Percentiles rank a stretch among this genome's conserved stretches.
Conservation (phyloP, 306 rosid species). For the Prunus mongolica region DNA sequence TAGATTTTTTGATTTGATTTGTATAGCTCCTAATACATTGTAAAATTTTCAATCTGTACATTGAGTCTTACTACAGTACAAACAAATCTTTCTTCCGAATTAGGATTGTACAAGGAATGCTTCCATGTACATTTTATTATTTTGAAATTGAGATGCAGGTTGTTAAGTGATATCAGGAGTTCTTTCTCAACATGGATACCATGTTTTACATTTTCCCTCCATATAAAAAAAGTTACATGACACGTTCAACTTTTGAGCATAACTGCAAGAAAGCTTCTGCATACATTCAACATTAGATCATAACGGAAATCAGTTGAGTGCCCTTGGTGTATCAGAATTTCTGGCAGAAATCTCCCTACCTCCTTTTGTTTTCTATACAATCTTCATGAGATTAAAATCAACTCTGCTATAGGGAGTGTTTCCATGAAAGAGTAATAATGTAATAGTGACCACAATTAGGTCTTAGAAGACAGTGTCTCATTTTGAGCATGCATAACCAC, state of each 20-base stretch:
- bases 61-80: constrained; percentile 6
- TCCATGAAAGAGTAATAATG: too few relatives aligned
- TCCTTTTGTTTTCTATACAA: background rate
- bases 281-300: background rate
- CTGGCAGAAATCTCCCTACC: background rate
- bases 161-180: constrained; percentile 18
- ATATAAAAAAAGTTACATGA: background rate
- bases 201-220: background rate
- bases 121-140: background rate
- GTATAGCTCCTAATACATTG: constrained; percentile 5
- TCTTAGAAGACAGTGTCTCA: too few relatives aligned
- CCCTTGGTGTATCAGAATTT: background rate
- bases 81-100: constrained; percentile 1
- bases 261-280: background rate
- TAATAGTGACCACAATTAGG: background rate
- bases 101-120: constrained; percentile 18
- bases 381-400: background rate
- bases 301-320: too few relatives aligned
- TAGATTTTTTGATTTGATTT: constrained; percentile 18
- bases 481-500: too few relatives aligned
- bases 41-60: constrained; percentile 31
- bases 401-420: background rate
- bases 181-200: background rate
- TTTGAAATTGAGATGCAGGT: constrained; percentile 13
- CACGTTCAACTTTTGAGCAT: background rate